These are phyloP conservation scores for Polyporus tsugae DNA, from an alignment of 1,284 basidiomycete species.

Conservation along the genomic window DNA sequence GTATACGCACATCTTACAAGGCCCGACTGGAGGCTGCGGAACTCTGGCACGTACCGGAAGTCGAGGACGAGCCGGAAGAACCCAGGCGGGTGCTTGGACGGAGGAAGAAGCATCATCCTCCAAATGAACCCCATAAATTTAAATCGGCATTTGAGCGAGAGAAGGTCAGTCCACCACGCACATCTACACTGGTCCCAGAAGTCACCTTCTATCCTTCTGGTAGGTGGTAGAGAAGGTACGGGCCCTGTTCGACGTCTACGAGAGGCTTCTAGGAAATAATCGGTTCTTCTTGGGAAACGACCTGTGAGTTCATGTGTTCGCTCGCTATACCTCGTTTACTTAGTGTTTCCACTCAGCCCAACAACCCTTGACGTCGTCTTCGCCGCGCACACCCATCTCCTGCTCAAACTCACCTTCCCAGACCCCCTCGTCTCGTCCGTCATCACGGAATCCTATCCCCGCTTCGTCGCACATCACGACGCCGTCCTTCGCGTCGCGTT, in stretches of 20 bases:
- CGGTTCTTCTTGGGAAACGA: slow-evolving; percentile 55
- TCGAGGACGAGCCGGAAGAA: slow-evolving; percentile 54
- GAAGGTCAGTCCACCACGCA: slow-evolving; percentile 52
- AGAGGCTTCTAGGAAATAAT: slow-evolving; percentile 59
- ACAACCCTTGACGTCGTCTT: slow-evolving; percentile 70
- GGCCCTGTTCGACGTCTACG: slow-evolving; percentile 63
- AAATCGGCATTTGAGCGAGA: slow-evolving; percentile 68
- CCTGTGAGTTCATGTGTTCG: slow-evolving; percentile 12
- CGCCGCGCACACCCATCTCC: slow-evolving; percentile 71
- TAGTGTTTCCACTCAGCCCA: slow-evolving; percentile 49
- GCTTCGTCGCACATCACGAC: slow-evolving; percentile 62
- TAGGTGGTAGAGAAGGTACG: slow-evolving; percentile 71
- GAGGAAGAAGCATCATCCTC: slow-evolving; percentile 44
- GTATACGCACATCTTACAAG: slow-evolving; percentile 64
- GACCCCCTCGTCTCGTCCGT: slow-evolving; percentile 65
- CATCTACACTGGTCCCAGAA: neutral
- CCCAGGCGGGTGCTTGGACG: slow-evolving; percentile 41
- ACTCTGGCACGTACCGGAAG: slow-evolving; percentile 62
- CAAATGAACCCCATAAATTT: slow-evolving; percentile 41
- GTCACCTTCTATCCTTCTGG: neutral
- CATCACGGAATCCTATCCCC: slow-evolving; percentile 61
- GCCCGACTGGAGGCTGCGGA: slow-evolving; percentile 67
- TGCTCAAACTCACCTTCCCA: slow-evolving; percentile 65
- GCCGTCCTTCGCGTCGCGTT: slow-evolving; percentile 51
- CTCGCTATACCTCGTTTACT: neutral